A percentile compares a stretch with the other conserved stretches of the same genome.
Evolutionary conservation across 805 yeast genomes (phyloP).

Genomic region (Kodamaea leandrae): DNA sequence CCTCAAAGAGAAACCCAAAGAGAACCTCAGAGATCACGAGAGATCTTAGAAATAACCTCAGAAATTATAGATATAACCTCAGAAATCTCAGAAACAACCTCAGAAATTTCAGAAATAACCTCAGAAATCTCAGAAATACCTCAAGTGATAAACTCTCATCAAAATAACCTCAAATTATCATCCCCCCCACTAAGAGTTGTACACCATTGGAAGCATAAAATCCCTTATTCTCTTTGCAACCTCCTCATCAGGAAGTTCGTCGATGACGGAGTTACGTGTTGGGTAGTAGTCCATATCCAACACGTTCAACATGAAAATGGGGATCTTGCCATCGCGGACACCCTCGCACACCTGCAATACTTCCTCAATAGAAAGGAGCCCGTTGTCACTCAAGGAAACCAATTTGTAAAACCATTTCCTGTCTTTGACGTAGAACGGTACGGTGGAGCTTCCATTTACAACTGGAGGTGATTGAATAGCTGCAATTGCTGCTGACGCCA

Average conservation of each 20-base stretch:
- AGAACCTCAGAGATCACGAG: too few species aligned
- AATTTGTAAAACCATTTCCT: slow-evolving; percentile 37
- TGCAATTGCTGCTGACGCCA: slow-evolving; percentile 32
- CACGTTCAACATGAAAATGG: slow-evolving; percentile 33
- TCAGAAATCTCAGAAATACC: too few species aligned
- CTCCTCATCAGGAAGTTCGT: slow-evolving; percentile 26
- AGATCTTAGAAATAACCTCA: too few species aligned
- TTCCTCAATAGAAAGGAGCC: slow-evolving; percentile 27
- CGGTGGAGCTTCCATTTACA: slow-evolving; percentile 18
- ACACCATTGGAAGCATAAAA: slow-evolving; percentile 36
- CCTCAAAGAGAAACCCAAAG: too few species aligned
- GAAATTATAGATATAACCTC: too few species aligned
- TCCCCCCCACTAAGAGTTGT: too few species aligned
- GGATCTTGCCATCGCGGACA: slow-evolving; percentile 37
- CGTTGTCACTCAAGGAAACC: slow-evolving; percentile 26
- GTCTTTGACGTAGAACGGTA: slow-evolving; percentile 33
- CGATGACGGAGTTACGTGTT: slow-evolving; percentile 18
- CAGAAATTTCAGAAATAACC: too few species aligned
- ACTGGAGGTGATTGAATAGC: slow-evolving; percentile 32
- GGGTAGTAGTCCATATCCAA: slow-evolving; percentile 32
- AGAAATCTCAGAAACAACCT: too few species aligned
- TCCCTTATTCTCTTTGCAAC: slow-evolving; percentile 30
- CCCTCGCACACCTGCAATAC: slow-evolving; percentile 36
- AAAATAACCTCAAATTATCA: too few species aligned
- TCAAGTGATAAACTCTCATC: too few species aligned